Base-by-base conservation (phyloP, 768 basidiomycete genomes). In the Dioszegia hungarica region DNA sequence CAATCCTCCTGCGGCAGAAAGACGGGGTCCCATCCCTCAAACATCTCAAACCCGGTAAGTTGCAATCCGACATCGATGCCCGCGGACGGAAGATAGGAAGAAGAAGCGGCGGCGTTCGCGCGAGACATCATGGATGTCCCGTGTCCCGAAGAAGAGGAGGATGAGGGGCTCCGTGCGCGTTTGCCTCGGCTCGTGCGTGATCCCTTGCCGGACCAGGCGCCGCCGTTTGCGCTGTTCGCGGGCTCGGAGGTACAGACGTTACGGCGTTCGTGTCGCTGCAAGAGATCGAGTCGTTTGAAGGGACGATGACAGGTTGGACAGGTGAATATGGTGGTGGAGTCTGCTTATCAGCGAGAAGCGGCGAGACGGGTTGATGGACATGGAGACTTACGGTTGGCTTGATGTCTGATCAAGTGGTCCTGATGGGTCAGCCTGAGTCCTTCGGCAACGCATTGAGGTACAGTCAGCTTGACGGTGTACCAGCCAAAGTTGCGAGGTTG, bases 391-490 rank as follows among this genome's bases (percentile, higher is more conserved):
- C 69, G 69, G 56, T 71, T 71, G 5, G 60, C 57, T 43, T 62
- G 62, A 64, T 71, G 67, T 44, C 69, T 59, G 12, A 60, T 41
- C 0, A 68, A 52, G 49, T 71, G 69, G 54, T 71, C 69, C 69
- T 70, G 36, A 5, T 9, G 10, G 24, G 27, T 45, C 25, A 37
- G 46, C 37, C 14, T 25, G 14, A 34, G 19, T 28, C 15, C 12
- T 36, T n/a, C n/a, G n/a, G n/a, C n/a, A n/a, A n/a, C n/a, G n/a
- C n/a, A n/a, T n/a, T n/a, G n/a, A n/a, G n/a, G n/a, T n/a, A n/a
- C n/a, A n/a, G n/a, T n/a, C n/a, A n/a, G n/a, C n/a, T n/a, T n/a
- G n/a, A n/a, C n/a, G n/a, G n/a, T n/a, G n/a, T n/a, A n/a, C n/a
- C n/a, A n/a, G n/a, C n/a, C n/a, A n/a, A n/a, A n/a, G n/a, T n/a